phyloP scores from a whole-genome alignment of 306 rosid species.

The Biancaea sappan region DNA sequence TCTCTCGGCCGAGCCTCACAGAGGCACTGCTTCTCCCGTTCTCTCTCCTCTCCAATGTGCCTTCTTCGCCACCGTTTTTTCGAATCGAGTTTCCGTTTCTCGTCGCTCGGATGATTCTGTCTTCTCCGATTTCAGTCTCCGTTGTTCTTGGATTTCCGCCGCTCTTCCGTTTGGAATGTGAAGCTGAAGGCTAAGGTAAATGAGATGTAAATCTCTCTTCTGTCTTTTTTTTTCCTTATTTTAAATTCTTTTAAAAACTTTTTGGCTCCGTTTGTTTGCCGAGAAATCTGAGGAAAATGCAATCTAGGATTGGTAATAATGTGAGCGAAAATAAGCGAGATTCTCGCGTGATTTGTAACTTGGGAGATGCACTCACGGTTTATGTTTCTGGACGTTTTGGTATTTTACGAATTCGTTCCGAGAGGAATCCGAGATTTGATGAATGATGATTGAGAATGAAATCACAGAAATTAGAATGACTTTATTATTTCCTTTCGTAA shows the following conservation, averaged over 20 bases:
- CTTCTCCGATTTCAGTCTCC: neutral
- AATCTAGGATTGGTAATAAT: neutral
- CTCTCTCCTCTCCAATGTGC: neutral
- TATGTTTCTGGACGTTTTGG: neutral
- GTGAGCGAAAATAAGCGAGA: neutral
- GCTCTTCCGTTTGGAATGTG: neutral
- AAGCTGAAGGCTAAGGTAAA: neutral
- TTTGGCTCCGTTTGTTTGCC: neutral
- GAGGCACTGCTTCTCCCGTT: neutral
- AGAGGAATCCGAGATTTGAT: neutral
- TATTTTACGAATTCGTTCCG: neutral
- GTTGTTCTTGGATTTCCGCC: neutral
- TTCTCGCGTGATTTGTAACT: neutral
- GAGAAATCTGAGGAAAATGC: neutral
- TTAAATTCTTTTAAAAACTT: too few relatives aligned
- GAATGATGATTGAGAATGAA: neutral
- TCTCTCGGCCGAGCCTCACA: neutral
- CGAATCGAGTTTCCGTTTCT: neutral
- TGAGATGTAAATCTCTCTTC: neutral
- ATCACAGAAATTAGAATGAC: neutral
- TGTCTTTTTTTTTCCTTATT: too few relatives aligned
- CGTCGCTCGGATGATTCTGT: neutral
- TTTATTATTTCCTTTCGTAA: neutral
- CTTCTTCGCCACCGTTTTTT: neutral
- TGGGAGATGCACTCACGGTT: neutral